Evolutionary conservation across 169 alveolate genomes (phyloP).

Genomic region (Miamiensis avidus): DNA sequence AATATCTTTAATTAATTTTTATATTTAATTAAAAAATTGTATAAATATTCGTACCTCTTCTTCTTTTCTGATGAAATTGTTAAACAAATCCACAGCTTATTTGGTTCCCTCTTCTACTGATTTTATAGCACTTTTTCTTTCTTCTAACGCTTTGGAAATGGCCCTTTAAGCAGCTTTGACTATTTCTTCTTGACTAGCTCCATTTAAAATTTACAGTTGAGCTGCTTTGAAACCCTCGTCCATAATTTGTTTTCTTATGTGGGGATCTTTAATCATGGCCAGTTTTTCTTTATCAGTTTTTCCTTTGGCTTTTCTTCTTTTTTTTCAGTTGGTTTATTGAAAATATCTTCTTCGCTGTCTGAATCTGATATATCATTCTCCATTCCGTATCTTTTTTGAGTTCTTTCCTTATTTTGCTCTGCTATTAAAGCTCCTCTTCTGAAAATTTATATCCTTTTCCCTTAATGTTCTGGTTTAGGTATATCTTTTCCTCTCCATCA

Average conservation of each 20-base stretch:
- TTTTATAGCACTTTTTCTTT: background rate
- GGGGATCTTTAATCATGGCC: conserved; percentile 30
- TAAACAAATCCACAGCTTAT: background rate
- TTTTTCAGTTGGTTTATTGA: conserved; percentile 18
- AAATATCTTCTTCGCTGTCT: conserved; percentile 25
- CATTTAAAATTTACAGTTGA: conserved; percentile 51
- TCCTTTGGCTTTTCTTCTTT: conserved; percentile 42
- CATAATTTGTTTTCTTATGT: conserved; percentile 40
- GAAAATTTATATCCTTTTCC: conserved; percentile 74
- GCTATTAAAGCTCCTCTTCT: conserved; percentile 51
- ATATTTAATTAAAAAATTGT: conserved; percentile 60
- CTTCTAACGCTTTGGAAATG: conserved; percentile 59
- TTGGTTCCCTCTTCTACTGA: background rate
- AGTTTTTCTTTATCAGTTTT: conserved; percentile 16
- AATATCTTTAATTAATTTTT: conserved; percentile 72
- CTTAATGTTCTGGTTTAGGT: conserved; percentile 64
- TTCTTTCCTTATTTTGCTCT: conserved; percentile 55
- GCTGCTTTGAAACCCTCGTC: conserved; percentile 65
- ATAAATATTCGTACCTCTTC: conserved; percentile 55
- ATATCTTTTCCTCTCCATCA: conserved; percentile 67
- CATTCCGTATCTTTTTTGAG: conserved; percentile 24
- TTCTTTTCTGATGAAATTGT: background rate
- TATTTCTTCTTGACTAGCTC: conserved; percentile 59
- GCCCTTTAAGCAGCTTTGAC: conserved; percentile 75
- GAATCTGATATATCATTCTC: background rate